Conservation (phyloP, 345 rosid species). For the Melaleuca alternifolia region DNA sequence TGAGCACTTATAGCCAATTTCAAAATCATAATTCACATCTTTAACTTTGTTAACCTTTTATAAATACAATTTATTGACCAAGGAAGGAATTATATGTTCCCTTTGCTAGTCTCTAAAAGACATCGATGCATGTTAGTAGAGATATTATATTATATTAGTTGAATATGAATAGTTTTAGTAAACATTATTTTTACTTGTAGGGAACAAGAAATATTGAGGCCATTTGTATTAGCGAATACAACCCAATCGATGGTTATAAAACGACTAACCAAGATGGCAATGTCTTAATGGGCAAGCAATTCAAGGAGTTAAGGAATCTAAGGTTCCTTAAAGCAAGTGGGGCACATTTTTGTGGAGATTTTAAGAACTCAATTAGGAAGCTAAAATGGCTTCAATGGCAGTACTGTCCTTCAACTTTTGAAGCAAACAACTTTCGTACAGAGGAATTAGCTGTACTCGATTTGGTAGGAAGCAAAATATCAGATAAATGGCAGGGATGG, state of each 20-base stretch:
- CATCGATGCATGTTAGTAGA: no score
- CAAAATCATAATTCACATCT: background rate
- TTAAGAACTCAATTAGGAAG: background rate
- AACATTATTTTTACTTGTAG: background rate
- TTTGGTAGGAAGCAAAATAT: background rate
- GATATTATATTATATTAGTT: background rate
- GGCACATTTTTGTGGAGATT: background rate
- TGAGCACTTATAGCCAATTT: background rate
- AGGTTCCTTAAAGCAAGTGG: background rate
- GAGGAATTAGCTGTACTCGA: background rate
- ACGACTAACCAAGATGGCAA: background rate
- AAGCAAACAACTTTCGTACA: background rate
- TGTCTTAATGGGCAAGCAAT: background rate
- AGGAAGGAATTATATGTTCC: background rate
- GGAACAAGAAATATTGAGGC: background rate
- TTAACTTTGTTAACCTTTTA: background rate
- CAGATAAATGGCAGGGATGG: background rate
- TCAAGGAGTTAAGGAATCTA: background rate
- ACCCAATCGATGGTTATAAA: rapidly evolving
- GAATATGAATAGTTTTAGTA: background rate
- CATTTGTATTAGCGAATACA: background rate
- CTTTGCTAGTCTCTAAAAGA: background rate
- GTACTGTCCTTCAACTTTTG: background rate
- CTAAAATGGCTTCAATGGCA: background rate
- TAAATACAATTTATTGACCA: background rate